phyloP scores from a whole-genome alignment of 2,329 filamentous ascomycete genomes.

The Zalaria obscura region DNA sequence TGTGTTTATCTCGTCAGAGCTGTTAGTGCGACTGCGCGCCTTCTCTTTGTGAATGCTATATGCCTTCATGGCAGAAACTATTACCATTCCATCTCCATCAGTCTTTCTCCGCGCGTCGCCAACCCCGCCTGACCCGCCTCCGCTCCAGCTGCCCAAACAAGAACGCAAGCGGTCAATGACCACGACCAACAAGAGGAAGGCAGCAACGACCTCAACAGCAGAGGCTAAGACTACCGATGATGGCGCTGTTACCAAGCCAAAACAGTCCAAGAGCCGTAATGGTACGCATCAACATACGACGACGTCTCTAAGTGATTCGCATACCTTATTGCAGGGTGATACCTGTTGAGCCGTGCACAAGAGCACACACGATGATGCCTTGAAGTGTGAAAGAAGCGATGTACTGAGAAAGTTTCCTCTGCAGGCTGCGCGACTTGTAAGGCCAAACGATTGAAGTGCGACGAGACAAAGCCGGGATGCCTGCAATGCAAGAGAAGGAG shows the following conservation, averaged over 20 bases:
- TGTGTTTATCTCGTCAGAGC: background rate
- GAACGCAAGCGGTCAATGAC: conserved; percentile 10
- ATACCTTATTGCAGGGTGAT: too few relatives aligned
- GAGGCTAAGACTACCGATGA: conserved; percentile 12
- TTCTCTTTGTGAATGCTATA: conserved; percentile 2
- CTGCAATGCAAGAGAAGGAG: conserved; percentile 51
- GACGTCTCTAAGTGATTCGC: too few relatives aligned
- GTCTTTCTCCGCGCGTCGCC: conserved; percentile 32
- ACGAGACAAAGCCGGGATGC: conserved; percentile 56
- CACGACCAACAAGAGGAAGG: conserved; percentile 9
- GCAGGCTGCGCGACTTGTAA: conserved; percentile 62
- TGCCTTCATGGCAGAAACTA: conserved; percentile 35
- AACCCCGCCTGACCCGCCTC: conserved; percentile 12
- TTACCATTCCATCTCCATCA: conserved; percentile 46
- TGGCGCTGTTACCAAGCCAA: conserved; percentile 41
- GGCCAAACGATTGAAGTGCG: conserved; percentile 58
- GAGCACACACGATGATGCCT: too few relatives aligned
- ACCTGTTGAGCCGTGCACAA: too few relatives aligned
- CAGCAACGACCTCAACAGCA: conserved; percentile 10
- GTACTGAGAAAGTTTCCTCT: conserved; percentile 9
- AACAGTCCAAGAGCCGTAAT: conserved; percentile 64
- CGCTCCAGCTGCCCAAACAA: conserved; percentile 11
- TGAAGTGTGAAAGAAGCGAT: background rate
- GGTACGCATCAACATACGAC: conserved; percentile 30
- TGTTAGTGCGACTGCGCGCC: background rate